A percentile compares a stretch with the other conserved stretches of the same genome.
Evolutionary conservation across 768 basidiomycete genomes (phyloP).

Genomic region (Podaxis sp.): DNA sequence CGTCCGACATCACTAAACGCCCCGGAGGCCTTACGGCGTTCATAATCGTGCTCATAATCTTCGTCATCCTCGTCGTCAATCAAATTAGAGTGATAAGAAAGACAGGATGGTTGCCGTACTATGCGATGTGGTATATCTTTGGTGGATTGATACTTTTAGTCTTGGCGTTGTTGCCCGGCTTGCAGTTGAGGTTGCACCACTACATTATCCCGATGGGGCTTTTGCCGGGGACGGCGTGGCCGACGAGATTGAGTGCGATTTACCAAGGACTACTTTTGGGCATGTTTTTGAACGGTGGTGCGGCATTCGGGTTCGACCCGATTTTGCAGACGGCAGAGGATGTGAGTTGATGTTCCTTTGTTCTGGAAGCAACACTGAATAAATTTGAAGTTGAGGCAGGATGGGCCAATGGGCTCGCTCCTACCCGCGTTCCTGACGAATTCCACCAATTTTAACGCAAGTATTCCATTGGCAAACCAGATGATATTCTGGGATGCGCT

Average conservation of each 20-base stretch:
- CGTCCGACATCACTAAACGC: slow-evolving; percentile 62
- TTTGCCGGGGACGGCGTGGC: slow-evolving; percentile 78
- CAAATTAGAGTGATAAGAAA: slow-evolving; percentile 82
- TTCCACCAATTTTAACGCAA: slow-evolving; percentile 61
- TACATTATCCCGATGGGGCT: slow-evolving; percentile 77
- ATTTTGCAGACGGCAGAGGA: slow-evolving; percentile 75
- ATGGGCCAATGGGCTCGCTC: slow-evolving; percentile 67
- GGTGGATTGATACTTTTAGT: slow-evolving; percentile 69
- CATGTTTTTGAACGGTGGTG: slow-evolving; percentile 77
- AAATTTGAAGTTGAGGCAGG: slow-evolving; percentile 58
- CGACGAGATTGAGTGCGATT: slow-evolving; percentile 75
- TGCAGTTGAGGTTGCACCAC: slow-evolving; percentile 77
- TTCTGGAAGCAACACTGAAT: slow-evolving; percentile 4
- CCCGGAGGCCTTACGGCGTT: slow-evolving; percentile 69
- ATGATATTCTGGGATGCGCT: slow-evolving; percentile 56
- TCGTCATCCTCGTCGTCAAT: slow-evolving; percentile 62
- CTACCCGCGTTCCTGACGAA: slow-evolving; percentile 76
- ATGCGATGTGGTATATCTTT: slow-evolving; percentile 69
- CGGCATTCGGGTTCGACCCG: slow-evolving; percentile 77
- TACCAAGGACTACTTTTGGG: slow-evolving; percentile 83
- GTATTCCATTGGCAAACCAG: slow-evolving; percentile 54
- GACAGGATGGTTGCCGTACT: slow-evolving; percentile 81
- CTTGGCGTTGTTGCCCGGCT: slow-evolving; percentile 64
- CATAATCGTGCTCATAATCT: slow-evolving; percentile 63
- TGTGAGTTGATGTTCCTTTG: slow-evolving; percentile 38